Conservation (phyloP, 2,329 filamentous ascomycete genomes). For the Paecilomyces sp. region DNA sequence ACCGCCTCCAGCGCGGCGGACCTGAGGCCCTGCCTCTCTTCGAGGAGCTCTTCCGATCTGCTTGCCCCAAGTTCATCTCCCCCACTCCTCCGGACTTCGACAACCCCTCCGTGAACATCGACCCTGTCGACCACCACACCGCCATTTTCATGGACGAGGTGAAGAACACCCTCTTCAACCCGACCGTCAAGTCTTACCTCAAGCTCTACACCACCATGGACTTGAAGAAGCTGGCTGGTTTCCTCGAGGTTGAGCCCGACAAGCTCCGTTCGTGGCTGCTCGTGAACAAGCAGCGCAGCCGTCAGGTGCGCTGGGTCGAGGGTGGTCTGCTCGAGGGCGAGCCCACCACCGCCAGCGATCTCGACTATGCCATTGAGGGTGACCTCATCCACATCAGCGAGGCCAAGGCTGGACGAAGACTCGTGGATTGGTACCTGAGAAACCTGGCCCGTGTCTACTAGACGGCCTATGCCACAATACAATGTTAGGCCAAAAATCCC, state of each 20-base stretch:
- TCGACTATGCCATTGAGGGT: slow-evolving; percentile 95
- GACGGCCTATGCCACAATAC: slow-evolving; percentile 3
- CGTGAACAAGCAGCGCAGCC: slow-evolving; percentile 97
- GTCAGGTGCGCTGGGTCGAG: slow-evolving; percentile 91
- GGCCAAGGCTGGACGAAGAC: slow-evolving; percentile 92
- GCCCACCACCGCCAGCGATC: slow-evolving; percentile 83
- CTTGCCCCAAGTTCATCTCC: slow-evolving; percentile 99
- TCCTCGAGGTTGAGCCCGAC: slow-evolving; percentile 95
- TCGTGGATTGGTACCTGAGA: slow-evolving; percentile 98
- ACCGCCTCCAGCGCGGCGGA: slow-evolving; percentile 91
- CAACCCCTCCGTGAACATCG: slow-evolving; percentile 89
- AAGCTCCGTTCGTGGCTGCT: slow-evolving; percentile 88
- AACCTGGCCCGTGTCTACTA: slow-evolving; percentile 95
- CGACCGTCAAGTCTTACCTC: slow-evolving; percentile 95
- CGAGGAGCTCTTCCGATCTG: slow-evolving; percentile 93
- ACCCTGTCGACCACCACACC: slow-evolving; percentile 95
- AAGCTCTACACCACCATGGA: slow-evolving; percentile 99
- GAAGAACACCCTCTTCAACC: slow-evolving; percentile 98
- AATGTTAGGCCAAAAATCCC: neutral
- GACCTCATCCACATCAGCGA: slow-evolving; percentile 98
- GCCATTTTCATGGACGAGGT: slow-evolving; percentile 99
- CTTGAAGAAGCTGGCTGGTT: slow-evolving; percentile 92
- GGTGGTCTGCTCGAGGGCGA: slow-evolving; percentile 88
- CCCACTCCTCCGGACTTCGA: slow-evolving; percentile 97
- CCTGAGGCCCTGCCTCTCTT: slow-evolving; percentile 93